Evolutionary conservation across 441 rosid genomes (phyloP), one percentile per base, ranked within the genome.

Genomic region (Pelargonium citronellum): DNA sequence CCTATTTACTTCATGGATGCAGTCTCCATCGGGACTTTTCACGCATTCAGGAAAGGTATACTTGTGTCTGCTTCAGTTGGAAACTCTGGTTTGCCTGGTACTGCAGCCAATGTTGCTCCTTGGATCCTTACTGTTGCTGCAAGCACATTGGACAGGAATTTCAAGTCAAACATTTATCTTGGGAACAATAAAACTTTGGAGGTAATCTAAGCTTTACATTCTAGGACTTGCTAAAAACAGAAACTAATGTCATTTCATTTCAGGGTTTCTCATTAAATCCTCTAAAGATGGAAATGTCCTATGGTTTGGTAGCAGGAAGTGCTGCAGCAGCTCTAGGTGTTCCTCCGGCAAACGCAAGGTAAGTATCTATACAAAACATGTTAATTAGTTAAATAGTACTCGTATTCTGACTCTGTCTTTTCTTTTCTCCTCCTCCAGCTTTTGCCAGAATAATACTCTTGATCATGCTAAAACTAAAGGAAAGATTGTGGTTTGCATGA

Each of bases 121-220:
- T 76, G 86, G 88, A 83, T 83, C 67, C 78, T 82, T 51, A 87
- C 85, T 12, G 81, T 83, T 57, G 88, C 85, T 0, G 82, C 85
- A 66, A 84, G 87, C 67, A 72, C 85, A 34, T 27, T 80, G 16
- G 86, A 80, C 68, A 22, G 87, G 41, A 77, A 81, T 69, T 83
- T 80, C 79, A 69, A 69, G 41, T 74, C 83, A 0, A 62, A 74
- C 51, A 61, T 79, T 6, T 68, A 70, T 70, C 83, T 87, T 43
- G 83, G 83, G 66, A 82, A 84, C 68, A 81, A 80, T 51, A 53
- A 73, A 63, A 20, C 77, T 55, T 60, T 80, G 19, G 78, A 81
- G 87, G 86, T 83, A 79, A 68, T n/a, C 15, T 39, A 39, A 39
- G 9, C 43, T 39, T 39, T 39, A 39, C 43, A 39, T 39, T 39